Conservation (phyloP, 2,329 filamentous ascomycete species). For the Beauveria bassiana region DNA sequence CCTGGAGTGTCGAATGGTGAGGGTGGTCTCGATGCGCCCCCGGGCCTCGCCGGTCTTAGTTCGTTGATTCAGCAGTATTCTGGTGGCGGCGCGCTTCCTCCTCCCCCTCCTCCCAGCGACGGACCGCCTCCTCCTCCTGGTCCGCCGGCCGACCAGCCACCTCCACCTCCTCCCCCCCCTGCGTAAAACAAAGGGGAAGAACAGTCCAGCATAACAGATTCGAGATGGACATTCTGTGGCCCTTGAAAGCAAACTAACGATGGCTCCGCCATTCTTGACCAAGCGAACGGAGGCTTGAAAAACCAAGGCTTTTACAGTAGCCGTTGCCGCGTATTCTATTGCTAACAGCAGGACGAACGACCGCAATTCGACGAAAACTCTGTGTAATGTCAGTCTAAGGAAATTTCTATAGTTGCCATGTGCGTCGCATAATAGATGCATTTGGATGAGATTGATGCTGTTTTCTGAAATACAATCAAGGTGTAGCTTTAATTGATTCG, state of each 20-base stretch:
- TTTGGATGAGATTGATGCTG: neutral
- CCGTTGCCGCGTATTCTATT: neutral
- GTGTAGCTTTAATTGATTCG: too few species aligned
- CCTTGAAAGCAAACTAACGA: neutral
- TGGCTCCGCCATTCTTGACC: neutral
- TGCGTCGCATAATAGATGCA: neutral
- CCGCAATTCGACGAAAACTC: neutral
- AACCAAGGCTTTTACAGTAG: neutral
- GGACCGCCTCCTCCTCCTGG: constrained; percentile 43
- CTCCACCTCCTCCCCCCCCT: constrained; percentile 50
- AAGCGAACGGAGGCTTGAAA: neutral
- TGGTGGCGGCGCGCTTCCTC: constrained; percentile 39
- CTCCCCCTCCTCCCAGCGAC: constrained; percentile 52
- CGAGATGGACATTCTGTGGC: neutral
- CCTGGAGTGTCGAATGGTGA: constrained; percentile 35
- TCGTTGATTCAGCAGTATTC: constrained; percentile 62
- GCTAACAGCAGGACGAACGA: constrained; percentile 8
- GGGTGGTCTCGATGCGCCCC: constrained; percentile 44
- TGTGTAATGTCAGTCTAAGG: constrained; percentile 3
- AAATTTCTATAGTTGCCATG: neutral
- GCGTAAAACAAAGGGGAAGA: constrained; percentile 25
- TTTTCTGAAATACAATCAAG: too few species aligned
- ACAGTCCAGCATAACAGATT: neutral
- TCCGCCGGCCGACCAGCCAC: constrained; percentile 49
- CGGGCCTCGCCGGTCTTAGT: constrained; percentile 51